phyloP scores from a whole-genome alignment of 2,329 filamentous ascomycete species.

The Ophiocordyceps camponoti-saundersi region DNA sequence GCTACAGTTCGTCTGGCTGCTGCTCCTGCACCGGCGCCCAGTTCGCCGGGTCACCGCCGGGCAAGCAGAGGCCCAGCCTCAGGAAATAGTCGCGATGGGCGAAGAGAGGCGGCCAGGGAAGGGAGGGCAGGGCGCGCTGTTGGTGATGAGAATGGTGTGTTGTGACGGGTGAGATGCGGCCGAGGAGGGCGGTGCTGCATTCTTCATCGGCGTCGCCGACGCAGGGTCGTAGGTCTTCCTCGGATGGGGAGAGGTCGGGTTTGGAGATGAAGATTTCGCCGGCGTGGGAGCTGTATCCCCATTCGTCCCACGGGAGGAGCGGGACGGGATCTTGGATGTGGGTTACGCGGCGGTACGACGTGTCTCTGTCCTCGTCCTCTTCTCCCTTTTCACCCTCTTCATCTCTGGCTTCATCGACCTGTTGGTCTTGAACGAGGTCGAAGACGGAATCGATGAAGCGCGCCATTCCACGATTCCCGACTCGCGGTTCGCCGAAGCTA shows the following conservation, averaged over 20 bases:
- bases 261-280: constrained; percentile 81
- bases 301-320: constrained; percentile 67
- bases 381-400: too few relatives aligned
- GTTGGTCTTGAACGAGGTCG: constrained; percentile 22
- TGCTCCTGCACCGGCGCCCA: constrained; percentile 40
- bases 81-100: constrained; percentile 95
- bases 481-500: constrained; percentile 77
- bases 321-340: constrained; percentile 81
- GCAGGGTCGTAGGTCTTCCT: constrained; percentile 55
- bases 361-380: constrained; percentile 12
- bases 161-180: constrained; percentile 27
- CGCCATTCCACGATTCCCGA: constrained; percentile 40
- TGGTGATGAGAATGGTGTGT: too few relatives aligned
- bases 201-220: constrained; percentile 49
- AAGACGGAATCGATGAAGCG: constrained; percentile 38
- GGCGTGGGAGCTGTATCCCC: constrained; percentile 72
- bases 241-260: constrained; percentile 45
- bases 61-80: constrained; percentile 77
- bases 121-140: too few relatives aligned
- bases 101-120: constrained; percentile 80
- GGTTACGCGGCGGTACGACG: constrained; percentile 59
- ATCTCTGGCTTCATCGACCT: too few relatives aligned
- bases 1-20: constrained; percentile 19
- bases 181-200: constrained; percentile 48
- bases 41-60: constrained; percentile 55